Conservation (phyloP, 331 rosid species). For the Quercus lobata region DNA sequence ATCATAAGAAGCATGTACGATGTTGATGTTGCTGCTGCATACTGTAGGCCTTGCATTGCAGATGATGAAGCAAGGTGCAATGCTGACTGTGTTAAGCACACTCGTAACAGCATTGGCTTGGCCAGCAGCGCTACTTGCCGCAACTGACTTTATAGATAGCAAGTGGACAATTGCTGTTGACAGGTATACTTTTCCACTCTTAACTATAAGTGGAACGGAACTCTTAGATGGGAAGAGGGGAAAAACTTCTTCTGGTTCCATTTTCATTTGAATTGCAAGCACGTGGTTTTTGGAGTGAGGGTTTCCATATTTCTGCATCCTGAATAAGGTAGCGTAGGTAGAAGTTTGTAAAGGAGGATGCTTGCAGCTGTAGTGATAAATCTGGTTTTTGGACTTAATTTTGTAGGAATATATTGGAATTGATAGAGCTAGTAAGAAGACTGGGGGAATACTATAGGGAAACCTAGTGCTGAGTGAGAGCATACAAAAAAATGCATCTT, state of each 20-base stretch:
- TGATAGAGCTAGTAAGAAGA: not conserved
- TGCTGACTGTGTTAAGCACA: conserved; percentile 50
- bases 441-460: not conserved
- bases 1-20: conserved; percentile 9
- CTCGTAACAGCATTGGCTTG: conserved; percentile 51
- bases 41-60: conserved; percentile 40
- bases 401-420: not conserved
- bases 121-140: conserved; percentile 52
- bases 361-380: not conserved
- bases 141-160: conserved; percentile 54
- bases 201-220: conserved; percentile 8
- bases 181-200: conserved; percentile 34
- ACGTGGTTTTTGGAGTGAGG: no score
- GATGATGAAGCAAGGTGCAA: conserved; percentile 61
- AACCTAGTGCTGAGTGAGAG: not conserved
- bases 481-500: not conserved
- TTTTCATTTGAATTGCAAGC: not conserved
- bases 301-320: no score
- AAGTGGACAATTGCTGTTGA: conserved; percentile 54
- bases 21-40: conserved; percentile 22
- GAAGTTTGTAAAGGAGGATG: no score
- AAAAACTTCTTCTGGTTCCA: conserved; percentile 5
- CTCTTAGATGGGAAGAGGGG: conserved; percentile 7
- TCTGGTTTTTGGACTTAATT: not conserved
- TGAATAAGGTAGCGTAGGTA: no score